Conservation (phyloP, 768 basidiomycete genomes). For the Mycena indigotica region DNA sequence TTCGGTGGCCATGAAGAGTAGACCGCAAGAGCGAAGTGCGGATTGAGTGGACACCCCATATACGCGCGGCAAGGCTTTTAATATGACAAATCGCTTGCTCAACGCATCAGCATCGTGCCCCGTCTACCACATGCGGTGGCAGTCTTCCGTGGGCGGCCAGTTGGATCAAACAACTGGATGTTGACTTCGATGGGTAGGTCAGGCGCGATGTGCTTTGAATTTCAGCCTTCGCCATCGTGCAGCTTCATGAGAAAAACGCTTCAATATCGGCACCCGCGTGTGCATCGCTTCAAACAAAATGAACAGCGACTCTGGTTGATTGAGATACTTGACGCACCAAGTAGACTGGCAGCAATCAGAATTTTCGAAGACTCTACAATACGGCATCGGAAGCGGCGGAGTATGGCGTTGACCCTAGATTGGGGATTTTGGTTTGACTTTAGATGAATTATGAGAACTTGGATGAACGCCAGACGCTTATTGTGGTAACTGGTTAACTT, state of each 20-base stretch:
- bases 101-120: not conserved
- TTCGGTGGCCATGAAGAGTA: constrained; percentile 26
- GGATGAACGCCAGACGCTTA: too few relatives aligned
- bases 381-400: too few relatives aligned
- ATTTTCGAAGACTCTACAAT: not conserved
- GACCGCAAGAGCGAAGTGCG: not conserved
- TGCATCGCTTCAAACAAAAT: not conserved
- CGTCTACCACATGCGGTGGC: not conserved
- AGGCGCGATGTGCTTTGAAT: too few relatives aligned
- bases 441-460: not conserved
- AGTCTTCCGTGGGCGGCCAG: too few relatives aligned
- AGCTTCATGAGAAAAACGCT: too few relatives aligned
- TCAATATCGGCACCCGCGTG: not conserved
- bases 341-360: not conserved
- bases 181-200: too few relatives aligned
- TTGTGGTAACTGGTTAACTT: too few relatives aligned
- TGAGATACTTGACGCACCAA: too few relatives aligned
- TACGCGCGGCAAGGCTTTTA: not conserved
- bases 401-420: not conserved
- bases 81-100: not conserved
- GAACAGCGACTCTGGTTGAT: not conserved
- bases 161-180: too few relatives aligned
- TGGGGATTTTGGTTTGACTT: not conserved
- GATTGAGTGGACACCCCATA: not conserved
- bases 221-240: too few relatives aligned